Percentiles rank a stretch among this genome's conserved stretches.
These are phyloP conservation scores for Sicyos edulis DNA, from an alignment of 306 rosid species.

Conservation along the genomic window DNA sequence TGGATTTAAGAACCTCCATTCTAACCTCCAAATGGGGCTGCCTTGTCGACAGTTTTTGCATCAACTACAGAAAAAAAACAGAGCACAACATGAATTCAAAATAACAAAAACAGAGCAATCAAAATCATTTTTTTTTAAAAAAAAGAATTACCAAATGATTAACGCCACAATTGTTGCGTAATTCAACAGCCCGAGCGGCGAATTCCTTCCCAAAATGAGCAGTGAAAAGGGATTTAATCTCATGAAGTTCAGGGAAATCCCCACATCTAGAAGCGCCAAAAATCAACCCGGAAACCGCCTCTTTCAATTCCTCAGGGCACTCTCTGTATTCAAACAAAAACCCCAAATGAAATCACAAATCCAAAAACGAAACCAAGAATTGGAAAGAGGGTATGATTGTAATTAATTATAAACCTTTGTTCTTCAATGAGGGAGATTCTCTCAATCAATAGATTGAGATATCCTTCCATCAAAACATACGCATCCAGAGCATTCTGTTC, in stretches of 20 bases:
- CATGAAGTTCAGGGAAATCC: constrained; percentile 65
- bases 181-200: constrained; percentile 41
- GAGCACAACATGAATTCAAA: neutral
- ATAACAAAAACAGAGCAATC: neutral
- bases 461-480: constrained; percentile 41
- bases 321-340: constrained; percentile 26
- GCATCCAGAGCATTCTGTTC: constrained; percentile 54
- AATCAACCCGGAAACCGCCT: constrained; percentile 46
- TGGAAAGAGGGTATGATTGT: neutral
- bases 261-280: constrained; percentile 75
- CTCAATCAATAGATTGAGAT: constrained; percentile 40
- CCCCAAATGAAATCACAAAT: neutral
- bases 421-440: constrained; percentile 37
- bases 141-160: too few relatives aligned
- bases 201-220: constrained; percentile 47
- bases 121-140: constrained; percentile 16
- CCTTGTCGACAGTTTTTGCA: constrained; percentile 65
- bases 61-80: constrained; percentile 41
- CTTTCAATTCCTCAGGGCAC: constrained; percentile 56
- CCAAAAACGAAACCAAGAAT: neutral
- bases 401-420: constrained; percentile 26
- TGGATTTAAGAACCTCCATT: constrained; percentile 56
- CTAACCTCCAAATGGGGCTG: constrained; percentile 59
- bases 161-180: constrained; percentile 43
- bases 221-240: constrained; percentile 42